Evolutionary conservation across 2,329 filamentous ascomycete genomes (phyloP).

Genomic region (Whalleya microplaca): DNA sequence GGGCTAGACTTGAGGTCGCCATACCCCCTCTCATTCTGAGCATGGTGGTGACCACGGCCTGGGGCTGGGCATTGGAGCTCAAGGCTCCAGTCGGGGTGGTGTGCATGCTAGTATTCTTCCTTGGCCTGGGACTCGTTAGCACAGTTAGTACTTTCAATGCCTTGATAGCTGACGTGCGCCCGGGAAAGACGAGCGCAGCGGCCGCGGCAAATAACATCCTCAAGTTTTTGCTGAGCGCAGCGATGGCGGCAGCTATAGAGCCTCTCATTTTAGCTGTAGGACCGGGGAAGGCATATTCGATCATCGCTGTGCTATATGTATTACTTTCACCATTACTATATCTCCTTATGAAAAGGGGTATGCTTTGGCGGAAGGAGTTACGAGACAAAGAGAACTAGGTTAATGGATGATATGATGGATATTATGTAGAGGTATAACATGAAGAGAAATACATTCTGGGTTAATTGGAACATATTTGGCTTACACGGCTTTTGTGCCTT

Average conservation of each 20-base stretch:
- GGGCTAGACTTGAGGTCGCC: constrained; percentile 55
- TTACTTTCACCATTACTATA: constrained; percentile 52
- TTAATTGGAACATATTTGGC: no score
- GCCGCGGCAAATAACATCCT: constrained; percentile 66
- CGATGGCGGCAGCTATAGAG: constrained; percentile 61
- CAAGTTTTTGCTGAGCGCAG: constrained; percentile 62
- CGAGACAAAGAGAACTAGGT: constrained; percentile 40
- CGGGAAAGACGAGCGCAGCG: constrained; percentile 60
- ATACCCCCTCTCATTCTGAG: constrained; percentile 58
- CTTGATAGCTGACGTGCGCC: constrained; percentile 64
- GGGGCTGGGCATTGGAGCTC: constrained; percentile 60
- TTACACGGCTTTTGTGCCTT: background rate
- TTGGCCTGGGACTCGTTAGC: constrained; percentile 60
- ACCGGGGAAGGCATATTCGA: constrained; percentile 62
- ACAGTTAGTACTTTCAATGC: constrained; percentile 63
- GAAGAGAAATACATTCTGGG: background rate
- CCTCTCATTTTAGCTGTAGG: constrained; percentile 59
- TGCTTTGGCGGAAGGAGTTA: constrained; percentile 53
- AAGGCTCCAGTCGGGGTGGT: constrained; percentile 54
- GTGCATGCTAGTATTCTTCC: constrained; percentile 58
- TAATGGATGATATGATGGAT: constrained; percentile 1
- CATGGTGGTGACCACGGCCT: constrained; percentile 55
- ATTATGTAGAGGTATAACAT: background rate
- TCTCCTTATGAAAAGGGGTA: constrained; percentile 50
- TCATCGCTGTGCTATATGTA: constrained; percentile 55